phyloP scores from a whole-genome alignment of 768 basidiomycete genomes.

The Cyclocybe cylindracea region DNA sequence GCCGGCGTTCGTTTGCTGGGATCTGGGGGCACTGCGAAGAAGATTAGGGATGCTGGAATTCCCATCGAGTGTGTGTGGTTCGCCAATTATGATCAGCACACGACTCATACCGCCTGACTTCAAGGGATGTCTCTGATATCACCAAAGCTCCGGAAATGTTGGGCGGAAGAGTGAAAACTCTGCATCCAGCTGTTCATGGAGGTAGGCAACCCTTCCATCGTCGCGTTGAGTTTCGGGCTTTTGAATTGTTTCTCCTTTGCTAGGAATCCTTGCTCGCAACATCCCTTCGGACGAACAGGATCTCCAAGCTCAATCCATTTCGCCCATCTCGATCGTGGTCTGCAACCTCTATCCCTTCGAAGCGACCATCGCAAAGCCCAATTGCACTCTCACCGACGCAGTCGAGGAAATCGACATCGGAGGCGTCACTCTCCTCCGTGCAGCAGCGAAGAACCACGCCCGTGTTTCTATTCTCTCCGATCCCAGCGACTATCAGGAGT shows the following conservation, averaged over 20 bases:
- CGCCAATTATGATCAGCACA: not conserved
- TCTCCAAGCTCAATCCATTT: conserved; percentile 79
- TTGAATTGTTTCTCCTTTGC: conserved; percentile 6
- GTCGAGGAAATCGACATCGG: conserved; percentile 99
- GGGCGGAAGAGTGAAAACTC: conserved; percentile 96
- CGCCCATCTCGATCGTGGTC: conserved; percentile 94
- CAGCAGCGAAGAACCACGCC: conserved; percentile 97
- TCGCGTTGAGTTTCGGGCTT: not conserved
- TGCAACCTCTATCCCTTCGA: conserved; percentile 99
- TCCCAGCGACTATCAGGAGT: conserved; percentile 82
- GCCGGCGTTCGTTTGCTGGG: conserved; percentile 88
- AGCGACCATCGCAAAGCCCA: conserved; percentile 83
- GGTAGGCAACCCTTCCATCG: conserved; percentile 45
- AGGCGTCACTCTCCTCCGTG: conserved; percentile 95
- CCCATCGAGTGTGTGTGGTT: conserved; percentile 73
- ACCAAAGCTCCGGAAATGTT: conserved; percentile 99
- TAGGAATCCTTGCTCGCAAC: conserved; percentile 92
- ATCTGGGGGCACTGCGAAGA: conserved; percentile 97
- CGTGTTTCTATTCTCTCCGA: conserved; percentile 90
- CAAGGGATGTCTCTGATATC: conserved; percentile 94
- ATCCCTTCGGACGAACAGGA: conserved; percentile 91
- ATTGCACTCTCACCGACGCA: conserved; percentile 88
- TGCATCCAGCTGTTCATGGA: conserved; percentile 97
- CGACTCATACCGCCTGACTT: not conserved
- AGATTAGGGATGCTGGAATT: conserved; percentile 92